phyloP scores from a whole-genome alignment of 306 rosid genomes.

The Geum urbanum region DNA sequence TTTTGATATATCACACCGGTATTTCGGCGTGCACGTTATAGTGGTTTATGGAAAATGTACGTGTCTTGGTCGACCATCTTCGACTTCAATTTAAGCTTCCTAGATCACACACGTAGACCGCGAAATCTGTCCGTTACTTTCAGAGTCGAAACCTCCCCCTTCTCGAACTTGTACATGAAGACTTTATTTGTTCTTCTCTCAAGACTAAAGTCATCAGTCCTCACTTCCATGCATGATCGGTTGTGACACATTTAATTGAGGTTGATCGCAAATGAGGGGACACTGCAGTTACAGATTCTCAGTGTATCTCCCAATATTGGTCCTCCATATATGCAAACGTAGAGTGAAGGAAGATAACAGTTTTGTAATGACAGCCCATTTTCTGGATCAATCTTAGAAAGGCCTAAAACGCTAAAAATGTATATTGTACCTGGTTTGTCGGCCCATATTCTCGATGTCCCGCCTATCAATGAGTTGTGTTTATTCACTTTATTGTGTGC shows the following conservation, averaged over 20 bases:
- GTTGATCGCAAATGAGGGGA: slow-evolving; percentile 1
- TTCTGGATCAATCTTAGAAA: too few species aligned
- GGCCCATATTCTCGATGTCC: too few species aligned
- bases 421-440: too few species aligned
- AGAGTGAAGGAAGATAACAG: too few species aligned
- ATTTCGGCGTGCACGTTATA: background rate
- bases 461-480: too few species aligned
- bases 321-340: too few species aligned
- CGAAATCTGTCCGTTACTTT: background rate
- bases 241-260: background rate
- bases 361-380: too few species aligned
- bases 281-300: background rate
- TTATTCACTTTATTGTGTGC: too few species aligned
- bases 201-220: background rate
- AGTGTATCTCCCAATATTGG: background rate
- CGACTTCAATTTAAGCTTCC: background rate
- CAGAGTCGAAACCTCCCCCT: background rate
- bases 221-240: background rate
- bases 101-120: background rate
- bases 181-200: background rate
- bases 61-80: too few species aligned
- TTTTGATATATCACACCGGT: too few species aligned
- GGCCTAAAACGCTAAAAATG: too few species aligned
- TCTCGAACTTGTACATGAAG: background rate
- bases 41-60: background rate